phyloP scores from a whole-genome alignment of 2,329 filamentous ascomycete genomes.

The Colletotrichum sidae region DNA sequence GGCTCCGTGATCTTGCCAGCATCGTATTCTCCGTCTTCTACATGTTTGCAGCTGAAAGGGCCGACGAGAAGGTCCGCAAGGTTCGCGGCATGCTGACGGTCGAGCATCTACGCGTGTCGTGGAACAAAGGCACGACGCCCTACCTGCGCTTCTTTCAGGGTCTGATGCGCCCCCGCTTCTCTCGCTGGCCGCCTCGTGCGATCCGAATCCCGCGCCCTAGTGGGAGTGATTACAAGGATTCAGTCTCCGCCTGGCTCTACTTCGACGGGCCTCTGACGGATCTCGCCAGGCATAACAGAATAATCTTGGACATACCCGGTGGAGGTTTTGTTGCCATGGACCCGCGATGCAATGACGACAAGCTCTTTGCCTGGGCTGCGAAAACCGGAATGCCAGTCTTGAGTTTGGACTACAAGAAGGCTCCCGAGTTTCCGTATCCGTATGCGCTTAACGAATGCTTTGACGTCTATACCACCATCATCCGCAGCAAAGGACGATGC shows the following conservation, averaged over 20 bases:
- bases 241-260: slow-evolving; percentile 90
- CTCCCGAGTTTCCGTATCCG: slow-evolving; percentile 63
- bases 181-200: slow-evolving; percentile 82
- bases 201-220: slow-evolving; percentile 86
- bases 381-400: slow-evolving; percentile 89
- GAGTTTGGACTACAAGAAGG: slow-evolving; percentile 83
- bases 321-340: slow-evolving; percentile 98
- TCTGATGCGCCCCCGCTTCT: slow-evolving; percentile 82
- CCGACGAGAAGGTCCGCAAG: slow-evolving; percentile 95
- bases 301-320: slow-evolving; percentile 91
- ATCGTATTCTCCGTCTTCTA: slow-evolving; percentile 91
- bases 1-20: slow-evolving; percentile 84
- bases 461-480: slow-evolving; percentile 55
- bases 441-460: slow-evolving; percentile 62
- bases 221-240: slow-evolving; percentile 84
- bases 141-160: slow-evolving; percentile 81
- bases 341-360: slow-evolving; percentile 94
- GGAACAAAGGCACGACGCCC: slow-evolving; percentile 94
- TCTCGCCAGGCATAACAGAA: slow-evolving; percentile 78
- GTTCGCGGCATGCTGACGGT: slow-evolving; percentile 88
- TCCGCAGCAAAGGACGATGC: slow-evolving; percentile 54
- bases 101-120: slow-evolving; percentile 90
- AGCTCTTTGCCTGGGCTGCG: slow-evolving; percentile 90
- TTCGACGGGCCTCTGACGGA: slow-evolving; percentile 89
- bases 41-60: slow-evolving; percentile 89